Evolutionary conservation across 495 filamentous ascomycete species (phyloP).

Genomic region (Lepraria neglecta): DNA sequence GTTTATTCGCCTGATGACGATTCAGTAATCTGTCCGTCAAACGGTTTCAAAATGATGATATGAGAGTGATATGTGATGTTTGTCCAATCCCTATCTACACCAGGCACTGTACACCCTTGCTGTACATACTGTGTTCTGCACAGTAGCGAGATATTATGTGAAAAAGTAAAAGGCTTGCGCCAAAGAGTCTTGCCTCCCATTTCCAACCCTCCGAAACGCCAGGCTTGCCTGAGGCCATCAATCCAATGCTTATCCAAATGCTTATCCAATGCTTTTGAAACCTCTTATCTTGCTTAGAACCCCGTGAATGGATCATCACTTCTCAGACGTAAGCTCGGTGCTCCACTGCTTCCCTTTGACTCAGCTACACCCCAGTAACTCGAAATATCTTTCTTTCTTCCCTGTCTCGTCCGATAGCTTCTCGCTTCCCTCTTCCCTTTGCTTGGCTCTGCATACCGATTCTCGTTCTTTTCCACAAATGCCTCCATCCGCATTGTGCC

Average conservation of each 20-base stretch:
- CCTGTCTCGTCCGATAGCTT: constrained; percentile 12
- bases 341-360: constrained; percentile 1
- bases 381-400: constrained; percentile 25
- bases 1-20: background rate
- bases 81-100: background rate
- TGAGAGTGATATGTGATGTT: constrained; percentile 1
- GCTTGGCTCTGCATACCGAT: background rate
- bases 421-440: constrained; percentile 12
- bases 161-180: background rate
- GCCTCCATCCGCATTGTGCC: constrained; percentile 97
- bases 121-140: background rate
- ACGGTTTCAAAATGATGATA: background rate
- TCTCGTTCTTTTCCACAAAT: constrained; percentile 60
- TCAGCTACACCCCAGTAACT: constrained; percentile 26
- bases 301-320: constrained; percentile 26
- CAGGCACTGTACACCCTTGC: background rate
- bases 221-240: constrained; percentile 5
- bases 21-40: background rate
- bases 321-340: constrained; percentile 3
- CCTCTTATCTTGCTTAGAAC: constrained; percentile 12
- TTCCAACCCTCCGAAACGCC: background rate
- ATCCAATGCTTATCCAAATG: background rate
- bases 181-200: constrained; percentile 3
- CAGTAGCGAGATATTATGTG: background rate
- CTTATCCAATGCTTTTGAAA: background rate